phyloP scores from a whole-genome alignment of 345 rosid genomes.

The Eucalyptus sp. region DNA sequence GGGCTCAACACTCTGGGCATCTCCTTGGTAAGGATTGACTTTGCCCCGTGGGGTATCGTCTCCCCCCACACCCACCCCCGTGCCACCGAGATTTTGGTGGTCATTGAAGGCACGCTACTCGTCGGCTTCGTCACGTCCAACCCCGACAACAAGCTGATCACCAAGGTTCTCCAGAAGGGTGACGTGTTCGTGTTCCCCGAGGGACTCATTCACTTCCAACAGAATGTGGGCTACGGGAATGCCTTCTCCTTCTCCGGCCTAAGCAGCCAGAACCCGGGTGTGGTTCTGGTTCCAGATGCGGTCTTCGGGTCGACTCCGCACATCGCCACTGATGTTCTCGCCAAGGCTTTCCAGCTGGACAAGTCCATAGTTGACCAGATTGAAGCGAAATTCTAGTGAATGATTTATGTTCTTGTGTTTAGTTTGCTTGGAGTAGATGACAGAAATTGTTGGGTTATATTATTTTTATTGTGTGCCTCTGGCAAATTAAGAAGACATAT shows the following conservation, averaged over 20 bases:
- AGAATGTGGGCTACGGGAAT: background rate
- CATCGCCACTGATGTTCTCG: slow-evolving; percentile 1
- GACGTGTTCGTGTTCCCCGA: slow-evolving; percentile 6
- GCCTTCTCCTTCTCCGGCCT: background rate
- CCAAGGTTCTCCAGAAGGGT: slow-evolving; percentile 9
- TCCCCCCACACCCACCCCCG: slow-evolving; percentile 9
- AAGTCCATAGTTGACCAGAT: background rate
- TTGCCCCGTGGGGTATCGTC: background rate
- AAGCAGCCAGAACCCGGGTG: slow-evolving; percentile 14
- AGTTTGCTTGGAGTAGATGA: background rate
- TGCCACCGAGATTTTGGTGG: slow-evolving; percentile 4
- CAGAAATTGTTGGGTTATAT: background rate
- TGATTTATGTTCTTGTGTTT: background rate
- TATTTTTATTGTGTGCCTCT: background rate
- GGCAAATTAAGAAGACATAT: background rate
- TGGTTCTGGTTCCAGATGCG: background rate
- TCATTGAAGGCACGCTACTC: slow-evolving; percentile 1
- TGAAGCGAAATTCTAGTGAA: background rate
- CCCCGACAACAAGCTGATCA: slow-evolving; percentile 7
- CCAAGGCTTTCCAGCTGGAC: slow-evolving; percentile 15
- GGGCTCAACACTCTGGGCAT: slow-evolving; percentile 14
- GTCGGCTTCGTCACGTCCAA: slow-evolving; percentile 15
- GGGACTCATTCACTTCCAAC: slow-evolving; percentile 13
- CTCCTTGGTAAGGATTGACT: slow-evolving; percentile 7
- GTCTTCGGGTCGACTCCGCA: slow-evolving; percentile 11